Base-by-base conservation (phyloP, 1,139 yeast genomes). In the Lodderomyces elongisporus region DNA sequence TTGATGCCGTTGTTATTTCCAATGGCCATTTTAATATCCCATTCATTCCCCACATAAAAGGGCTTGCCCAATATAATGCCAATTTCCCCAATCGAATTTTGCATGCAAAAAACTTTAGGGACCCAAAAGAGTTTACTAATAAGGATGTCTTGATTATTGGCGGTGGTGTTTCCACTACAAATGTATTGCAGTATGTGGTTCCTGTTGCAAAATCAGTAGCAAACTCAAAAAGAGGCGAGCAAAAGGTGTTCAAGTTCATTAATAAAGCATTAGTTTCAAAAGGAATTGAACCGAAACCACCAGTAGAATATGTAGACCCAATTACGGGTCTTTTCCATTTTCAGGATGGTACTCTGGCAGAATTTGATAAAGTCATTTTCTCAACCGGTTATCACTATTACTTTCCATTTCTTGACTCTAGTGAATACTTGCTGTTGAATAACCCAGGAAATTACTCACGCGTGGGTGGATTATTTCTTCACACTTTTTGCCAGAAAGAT, bases 61-160 rank as follows among this genome's bases (percentile, higher is more conserved):
- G 88, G 0, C 52, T 81, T 32, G 55, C 61, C 4, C 70, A 65
- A 30, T 79, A 77, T 72, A 54, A 54, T 35, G 49, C 44, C 7
- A 51, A 55, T 20, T 62, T 55, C 40, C 79, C 83, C 1, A 66
- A 62, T 2, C 51, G 67, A 6, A 58, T 82, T 2, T 49, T 63
- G 14, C 93, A 84, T 54, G 67, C 88, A 12, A 78, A 76, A 47
- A 58, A 70, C 18, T 85, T 72, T 53, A 65, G 79, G 39, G 62
- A 60, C 12, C 70, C 79, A 3, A 64, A 67, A 4, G 65, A 59
- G 25, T 78, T 60, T 43, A 49, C 49, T 18, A 60, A 57, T 34
- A 60, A 71, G 44, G 62, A 62, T 15, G 69, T 72, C 3, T 48
- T 74, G 34, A 56, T 74, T 25, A 61, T 74, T 30, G 80, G 79